Conservation (phyloP, 1,284 basidiomycete genomes). For the Taiwanofungus camphoratus region DNA sequence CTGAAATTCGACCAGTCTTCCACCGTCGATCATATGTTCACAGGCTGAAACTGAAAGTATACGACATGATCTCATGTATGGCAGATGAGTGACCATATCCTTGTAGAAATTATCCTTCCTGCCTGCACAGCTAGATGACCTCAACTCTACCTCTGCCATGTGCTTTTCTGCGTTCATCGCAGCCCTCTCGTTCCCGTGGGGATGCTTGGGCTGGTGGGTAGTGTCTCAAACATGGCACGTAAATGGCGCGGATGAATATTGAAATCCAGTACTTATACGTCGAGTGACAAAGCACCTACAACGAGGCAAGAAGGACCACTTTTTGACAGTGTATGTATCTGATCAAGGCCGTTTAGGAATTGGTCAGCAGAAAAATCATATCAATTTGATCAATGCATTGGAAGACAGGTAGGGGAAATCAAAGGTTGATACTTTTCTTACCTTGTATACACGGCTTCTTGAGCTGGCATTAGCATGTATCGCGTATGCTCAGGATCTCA, state of each 20-base stretch:
- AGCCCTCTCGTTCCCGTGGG: not conserved
- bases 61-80: conserved; percentile 2
- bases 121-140: not conserved
- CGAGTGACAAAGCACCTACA: not conserved
- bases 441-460: not conserved
- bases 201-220: no score
- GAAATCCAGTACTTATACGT: conserved; percentile 27
- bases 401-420: not conserved
- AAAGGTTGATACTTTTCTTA: not conserved
- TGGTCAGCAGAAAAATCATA: not conserved
- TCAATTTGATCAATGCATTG: not conserved
- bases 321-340: conserved; percentile 39
- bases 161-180: not conserved
- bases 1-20: conserved; percentile 24
- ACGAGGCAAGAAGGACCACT: conserved; percentile 25
- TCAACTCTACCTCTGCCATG: not conserved
- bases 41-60: conserved; percentile 3
- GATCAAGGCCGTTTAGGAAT: not conserved
- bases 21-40: conserved; percentile 24
- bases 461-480: conserved; percentile 15
- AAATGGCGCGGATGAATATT: conserved; percentile 20
- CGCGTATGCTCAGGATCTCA: conserved; percentile 41
- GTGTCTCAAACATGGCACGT: not conserved
- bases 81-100: conserved; percentile 8
- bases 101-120: conserved; percentile 1